Evolutionary conservation across 192 early-diverging fungal genomes (phyloP).

Genomic region (Coemansia sp.): DNA sequence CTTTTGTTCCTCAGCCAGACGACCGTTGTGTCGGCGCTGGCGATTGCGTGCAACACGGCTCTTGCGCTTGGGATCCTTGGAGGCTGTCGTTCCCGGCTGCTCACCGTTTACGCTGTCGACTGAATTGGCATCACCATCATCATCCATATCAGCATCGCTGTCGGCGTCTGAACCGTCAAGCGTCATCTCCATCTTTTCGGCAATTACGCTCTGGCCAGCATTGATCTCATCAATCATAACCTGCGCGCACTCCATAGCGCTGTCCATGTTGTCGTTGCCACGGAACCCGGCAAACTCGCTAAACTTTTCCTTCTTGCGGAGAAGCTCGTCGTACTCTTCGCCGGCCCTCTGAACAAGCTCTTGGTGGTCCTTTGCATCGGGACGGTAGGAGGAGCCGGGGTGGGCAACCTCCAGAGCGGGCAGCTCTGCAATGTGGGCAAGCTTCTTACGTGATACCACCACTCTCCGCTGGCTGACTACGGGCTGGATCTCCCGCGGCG

Average conservation of each 20-base stretch:
- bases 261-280: conserved; percentile 11
- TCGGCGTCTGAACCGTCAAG: conserved; percentile 19
- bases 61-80: conserved; percentile 55
- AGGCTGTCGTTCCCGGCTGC: neutral
- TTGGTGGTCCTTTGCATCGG: conserved; percentile 77
- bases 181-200: conserved; percentile 2
- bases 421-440: conserved; percentile 28
- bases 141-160: conserved; percentile 1
- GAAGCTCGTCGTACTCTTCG: conserved; percentile 54
- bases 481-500: neutral
- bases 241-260: conserved; percentile 27
- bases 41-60: conserved; percentile 61
- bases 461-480: conserved; percentile 7
- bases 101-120: conserved; percentile 13
- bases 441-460: conserved; percentile 16
- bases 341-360: conserved; percentile 59
- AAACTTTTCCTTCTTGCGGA: conserved; percentile 20
- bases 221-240: conserved; percentile 27
- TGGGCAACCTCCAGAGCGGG: conserved; percentile 74
- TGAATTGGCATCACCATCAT: conserved; percentile 10
- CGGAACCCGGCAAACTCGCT: conserved; percentile 9
- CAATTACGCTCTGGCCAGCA: conserved; percentile 11
- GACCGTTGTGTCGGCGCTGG: conserved; percentile 42
- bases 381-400: conserved; percentile 90
- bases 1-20: conserved; percentile 28